phyloP scores from a whole-genome alignment of 257 asterid genomes.

The Lycium ferocissimum region DNA sequence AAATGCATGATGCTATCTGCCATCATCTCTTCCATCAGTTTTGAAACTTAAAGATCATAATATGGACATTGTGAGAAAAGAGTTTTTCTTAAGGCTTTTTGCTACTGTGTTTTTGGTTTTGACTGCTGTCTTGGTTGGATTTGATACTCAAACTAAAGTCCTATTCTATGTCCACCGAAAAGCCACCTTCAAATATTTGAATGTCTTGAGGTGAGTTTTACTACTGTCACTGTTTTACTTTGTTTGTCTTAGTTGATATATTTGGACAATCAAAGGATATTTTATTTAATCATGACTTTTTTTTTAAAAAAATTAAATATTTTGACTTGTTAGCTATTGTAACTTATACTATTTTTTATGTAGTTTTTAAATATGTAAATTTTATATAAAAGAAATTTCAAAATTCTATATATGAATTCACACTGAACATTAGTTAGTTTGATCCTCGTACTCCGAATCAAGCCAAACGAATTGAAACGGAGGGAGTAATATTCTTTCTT shows the following conservation, averaged over 20 bases:
- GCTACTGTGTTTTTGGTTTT: conserved; percentile 42
- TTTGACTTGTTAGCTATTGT: too few relatives aligned
- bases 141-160: conserved; percentile 61
- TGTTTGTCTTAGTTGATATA: too few relatives aligned
- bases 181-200: conserved; percentile 60
- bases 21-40: not conserved
- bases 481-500: not conserved
- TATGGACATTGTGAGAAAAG: conserved; percentile 40
- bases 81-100: conserved; percentile 45
- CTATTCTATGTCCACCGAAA: conserved; percentile 46
- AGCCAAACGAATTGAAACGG: too few relatives aligned
- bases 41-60: not conserved
- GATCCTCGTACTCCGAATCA: too few relatives aligned
- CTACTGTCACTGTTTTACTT: not conserved
- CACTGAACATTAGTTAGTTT: too few relatives aligned
- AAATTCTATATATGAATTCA: too few relatives aligned
- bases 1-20: not conserved
- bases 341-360: too few relatives aligned
- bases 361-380: too few relatives aligned
- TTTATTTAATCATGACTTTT: too few relatives aligned
- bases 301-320: too few relatives aligned
- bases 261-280: too few relatives aligned
- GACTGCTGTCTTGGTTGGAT: conserved; percentile 56
- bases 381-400: too few relatives aligned
- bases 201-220: conserved; percentile 51